phyloP scores from a whole-genome alignment of 2,329 filamentous ascomycete genomes.

The Paracorniculantispora psalliotae region DNA sequence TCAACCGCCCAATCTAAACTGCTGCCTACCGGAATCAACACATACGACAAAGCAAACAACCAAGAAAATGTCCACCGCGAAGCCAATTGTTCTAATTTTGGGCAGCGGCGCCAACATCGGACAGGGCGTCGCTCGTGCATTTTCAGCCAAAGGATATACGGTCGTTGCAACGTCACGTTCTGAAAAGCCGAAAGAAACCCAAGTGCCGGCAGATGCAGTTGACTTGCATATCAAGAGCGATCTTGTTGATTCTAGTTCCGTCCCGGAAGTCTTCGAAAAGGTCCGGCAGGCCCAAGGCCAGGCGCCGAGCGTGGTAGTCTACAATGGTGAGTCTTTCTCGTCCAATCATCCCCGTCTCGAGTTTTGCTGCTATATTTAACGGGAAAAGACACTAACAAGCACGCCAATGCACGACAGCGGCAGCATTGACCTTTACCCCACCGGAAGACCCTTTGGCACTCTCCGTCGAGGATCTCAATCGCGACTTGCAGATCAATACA shows the following conservation, averaged over 20 bases:
- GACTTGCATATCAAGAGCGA: constrained; percentile 8
- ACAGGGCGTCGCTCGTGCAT: not conserved
- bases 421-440: not conserved
- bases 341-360: constrained; percentile 3
- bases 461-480: not conserved
- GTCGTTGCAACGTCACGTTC: not conserved
- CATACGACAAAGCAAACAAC: no score
- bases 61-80: not conserved
- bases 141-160: not conserved
- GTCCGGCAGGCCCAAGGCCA: not conserved
- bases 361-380: not conserved
- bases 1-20: no score
- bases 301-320: not conserved
- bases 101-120: not conserved
- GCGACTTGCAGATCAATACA: not conserved
- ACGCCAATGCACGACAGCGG: not conserved
- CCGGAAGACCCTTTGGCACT: not conserved
- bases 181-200: constrained; percentile 1
- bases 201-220: constrained; percentile 9
- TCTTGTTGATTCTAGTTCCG: not conserved
- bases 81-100: not conserved
- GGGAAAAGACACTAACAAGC: not conserved
- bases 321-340: not conserved
- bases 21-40: no score
- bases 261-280: not conserved